These are phyloP conservation scores for Yamadazyma kanchanaburiensis DNA, from an alignment of 1,139 yeast genomes.

Conservation along the genomic window DNA sequence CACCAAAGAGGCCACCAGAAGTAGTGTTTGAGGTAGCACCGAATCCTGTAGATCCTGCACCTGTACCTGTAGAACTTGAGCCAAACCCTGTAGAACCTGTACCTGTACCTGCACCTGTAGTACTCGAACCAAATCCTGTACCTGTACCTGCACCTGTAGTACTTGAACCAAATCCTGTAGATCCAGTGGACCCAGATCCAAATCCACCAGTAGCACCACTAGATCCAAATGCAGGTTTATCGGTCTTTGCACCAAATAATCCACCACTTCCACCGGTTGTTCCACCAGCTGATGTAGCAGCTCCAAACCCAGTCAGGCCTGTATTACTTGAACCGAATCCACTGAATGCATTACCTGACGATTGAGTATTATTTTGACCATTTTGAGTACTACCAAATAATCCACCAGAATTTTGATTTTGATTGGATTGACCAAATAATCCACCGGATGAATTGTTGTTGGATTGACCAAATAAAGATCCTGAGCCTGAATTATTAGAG, in stretches of 20 bases:
- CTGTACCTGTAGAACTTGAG: constrained; percentile 17
- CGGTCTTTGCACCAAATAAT: constrained; percentile 7
- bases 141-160: constrained; percentile 3
- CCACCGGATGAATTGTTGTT: constrained; percentile 10
- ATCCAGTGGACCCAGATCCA: too few relatives aligned
- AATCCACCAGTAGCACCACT: constrained; percentile 9
- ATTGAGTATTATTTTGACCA: not conserved
- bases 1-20: constrained; percentile 21
- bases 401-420: not conserved
- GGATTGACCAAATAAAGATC: constrained; percentile 11
- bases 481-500: constrained; percentile 15
- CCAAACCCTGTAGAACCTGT: constrained; percentile 15
- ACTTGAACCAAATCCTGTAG: not conserved
- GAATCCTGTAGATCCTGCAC: constrained; percentile 1
- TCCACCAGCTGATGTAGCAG: too few relatives aligned
- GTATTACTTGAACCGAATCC: constrained; percentile 1
- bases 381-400: not conserved
- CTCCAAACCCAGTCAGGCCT: too few relatives aligned
- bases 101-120: constrained; percentile 5
- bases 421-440: constrained; percentile 10
- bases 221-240: constrained; percentile 1
- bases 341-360: constrained; percentile 3
- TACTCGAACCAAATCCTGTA: constrained; percentile 16
- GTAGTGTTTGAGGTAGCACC: constrained; percentile 1
- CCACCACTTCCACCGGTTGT: constrained; percentile 3